phyloP scores from a whole-genome alignment of 441 rosid species.

The Melastoma candidum region DNA sequence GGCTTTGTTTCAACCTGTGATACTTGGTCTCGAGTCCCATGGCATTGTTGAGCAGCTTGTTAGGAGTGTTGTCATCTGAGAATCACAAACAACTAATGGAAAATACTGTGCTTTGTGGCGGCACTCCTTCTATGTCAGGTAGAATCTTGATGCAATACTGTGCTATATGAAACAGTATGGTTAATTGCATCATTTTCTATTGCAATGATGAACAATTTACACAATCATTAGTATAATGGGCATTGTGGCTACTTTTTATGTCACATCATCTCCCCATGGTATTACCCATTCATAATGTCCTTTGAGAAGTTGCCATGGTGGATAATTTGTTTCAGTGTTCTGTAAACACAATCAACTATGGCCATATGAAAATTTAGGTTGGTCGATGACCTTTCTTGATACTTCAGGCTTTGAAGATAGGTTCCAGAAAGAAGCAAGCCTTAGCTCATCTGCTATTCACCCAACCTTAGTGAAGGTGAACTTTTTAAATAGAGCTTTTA shows the following conservation, averaged over 20 bases:
- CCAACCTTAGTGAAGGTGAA: conserved; percentile 73
- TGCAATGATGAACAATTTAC: no score
- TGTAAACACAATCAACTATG: no score
- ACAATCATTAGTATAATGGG: no score
- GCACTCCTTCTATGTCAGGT: conserved; percentile 89
- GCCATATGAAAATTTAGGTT: neutral
- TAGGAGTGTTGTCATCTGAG: conserved; percentile 78
- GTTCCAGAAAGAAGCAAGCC: conserved; percentile 85
- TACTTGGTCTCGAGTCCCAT: conserved; percentile 77
- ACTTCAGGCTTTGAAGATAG: conserved; percentile 86
- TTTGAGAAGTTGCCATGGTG: no score
- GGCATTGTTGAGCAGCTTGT: conserved; percentile 98
- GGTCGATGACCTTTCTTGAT: conserved; percentile 8
- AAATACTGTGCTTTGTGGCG: conserved; percentile 95
- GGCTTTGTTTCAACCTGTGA: conserved; percentile 88
- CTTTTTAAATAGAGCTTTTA: no score
- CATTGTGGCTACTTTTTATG: no score
- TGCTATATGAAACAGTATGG: no score
- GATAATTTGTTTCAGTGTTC: no score
- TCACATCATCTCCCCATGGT: no score
- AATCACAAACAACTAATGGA: conserved; percentile 89
- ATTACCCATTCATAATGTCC: no score
- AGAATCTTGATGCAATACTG: conserved; percentile 4
- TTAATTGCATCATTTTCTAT: no score
- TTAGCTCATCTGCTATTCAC: conserved; percentile 85